Percentiles rank a stretch among this genome's conserved stretches.
Evolutionary conservation across 129 eudicot species (phyloP).

Genomic region (Glebionis coronaria): DNA sequence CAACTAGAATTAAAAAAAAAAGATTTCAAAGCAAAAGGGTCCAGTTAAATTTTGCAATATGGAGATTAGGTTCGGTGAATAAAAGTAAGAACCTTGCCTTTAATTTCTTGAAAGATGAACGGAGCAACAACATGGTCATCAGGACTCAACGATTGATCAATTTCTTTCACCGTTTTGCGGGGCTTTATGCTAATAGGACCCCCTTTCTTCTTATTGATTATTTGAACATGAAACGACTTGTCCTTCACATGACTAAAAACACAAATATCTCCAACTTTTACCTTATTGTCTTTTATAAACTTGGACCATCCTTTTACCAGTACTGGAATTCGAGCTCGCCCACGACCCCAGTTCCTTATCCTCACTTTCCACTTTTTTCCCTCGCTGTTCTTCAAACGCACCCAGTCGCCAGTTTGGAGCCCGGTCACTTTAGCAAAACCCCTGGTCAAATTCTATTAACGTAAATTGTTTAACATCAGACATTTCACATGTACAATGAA

Average conservation of each 20-base stretch:
- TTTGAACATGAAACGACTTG: slow-evolving; percentile 14
- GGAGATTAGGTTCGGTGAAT: no score
- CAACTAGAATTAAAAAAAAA: background rate
- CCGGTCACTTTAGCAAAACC: background rate
- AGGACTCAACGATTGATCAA: no score
- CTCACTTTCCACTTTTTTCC: slow-evolving; percentile 17
- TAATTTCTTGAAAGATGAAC: no score
- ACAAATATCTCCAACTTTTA: background rate
- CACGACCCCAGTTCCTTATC: background rate
- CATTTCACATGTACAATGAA: background rate
- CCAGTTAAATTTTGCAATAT: no score
- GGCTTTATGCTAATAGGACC: no score
- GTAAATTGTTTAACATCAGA: background rate
- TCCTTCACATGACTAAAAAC: slow-evolving; percentile 7
- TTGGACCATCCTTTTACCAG: background rate
- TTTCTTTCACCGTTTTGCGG: no score
- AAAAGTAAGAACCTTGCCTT: no score
- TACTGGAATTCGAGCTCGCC: no score
- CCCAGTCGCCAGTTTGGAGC: background rate
- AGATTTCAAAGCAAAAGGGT: background rate
- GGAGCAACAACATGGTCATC: no score
- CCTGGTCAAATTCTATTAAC: background rate
- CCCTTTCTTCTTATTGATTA: slow-evolving; percentile 1
- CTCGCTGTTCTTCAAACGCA: background rate
- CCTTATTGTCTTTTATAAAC: slow-evolving; percentile 10